These are phyloP conservation scores for Daedaleopsis nitida DNA, from an alignment of 768 basidiomycete genomes.

Conservation along the genomic window DNA sequence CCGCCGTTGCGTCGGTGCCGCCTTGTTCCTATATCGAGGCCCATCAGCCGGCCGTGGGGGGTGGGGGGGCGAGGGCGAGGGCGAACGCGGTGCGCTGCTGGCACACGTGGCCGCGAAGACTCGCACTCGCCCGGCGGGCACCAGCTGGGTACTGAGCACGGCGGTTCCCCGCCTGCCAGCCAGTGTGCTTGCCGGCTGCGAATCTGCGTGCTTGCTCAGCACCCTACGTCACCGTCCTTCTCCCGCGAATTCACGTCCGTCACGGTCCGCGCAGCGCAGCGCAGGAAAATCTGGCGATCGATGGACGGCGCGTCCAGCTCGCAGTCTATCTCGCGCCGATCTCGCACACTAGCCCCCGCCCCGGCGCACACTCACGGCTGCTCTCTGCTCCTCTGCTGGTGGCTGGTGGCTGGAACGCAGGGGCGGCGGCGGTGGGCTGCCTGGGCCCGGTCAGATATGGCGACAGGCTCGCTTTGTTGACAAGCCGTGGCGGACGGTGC, in stretches of 20 bases:
- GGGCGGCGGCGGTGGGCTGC: neutral
- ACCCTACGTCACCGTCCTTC: constrained; percentile 12
- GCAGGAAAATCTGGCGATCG: constrained; percentile 14
- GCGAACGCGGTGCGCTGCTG: neutral
- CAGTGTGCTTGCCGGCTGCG: neutral
- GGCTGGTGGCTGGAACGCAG: neutral
- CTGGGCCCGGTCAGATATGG: neutral
- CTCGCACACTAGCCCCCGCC: constrained; percentile 7
- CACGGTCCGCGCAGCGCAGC: constrained; percentile 6
- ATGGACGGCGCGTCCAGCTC: neutral
- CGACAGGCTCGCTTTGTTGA: constrained; percentile 6
- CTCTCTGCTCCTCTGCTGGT: too few relatives aligned
- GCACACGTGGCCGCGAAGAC: constrained; percentile 6
- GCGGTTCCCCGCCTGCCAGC: too few relatives aligned
- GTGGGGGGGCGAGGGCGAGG: neutral
- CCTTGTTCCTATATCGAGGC: constrained; percentile 9
- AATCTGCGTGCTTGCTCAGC: neutral
- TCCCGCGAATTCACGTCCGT: constrained; percentile 16
- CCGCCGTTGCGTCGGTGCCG: neutral
- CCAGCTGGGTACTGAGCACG: too few relatives aligned
- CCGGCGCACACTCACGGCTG: too few relatives aligned
- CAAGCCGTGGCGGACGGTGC: constrained; percentile 4
- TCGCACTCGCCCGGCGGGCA: neutral
- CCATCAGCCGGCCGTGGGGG: constrained; percentile 18
- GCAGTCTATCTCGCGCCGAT: constrained; percentile 15